A percentile compares a stretch with the other conserved stretches of the same genome.
These are phyloP conservation scores for Ottelia alismoides DNA, from an alignment of 106 monocot species.

Conservation along the genomic window DNA sequence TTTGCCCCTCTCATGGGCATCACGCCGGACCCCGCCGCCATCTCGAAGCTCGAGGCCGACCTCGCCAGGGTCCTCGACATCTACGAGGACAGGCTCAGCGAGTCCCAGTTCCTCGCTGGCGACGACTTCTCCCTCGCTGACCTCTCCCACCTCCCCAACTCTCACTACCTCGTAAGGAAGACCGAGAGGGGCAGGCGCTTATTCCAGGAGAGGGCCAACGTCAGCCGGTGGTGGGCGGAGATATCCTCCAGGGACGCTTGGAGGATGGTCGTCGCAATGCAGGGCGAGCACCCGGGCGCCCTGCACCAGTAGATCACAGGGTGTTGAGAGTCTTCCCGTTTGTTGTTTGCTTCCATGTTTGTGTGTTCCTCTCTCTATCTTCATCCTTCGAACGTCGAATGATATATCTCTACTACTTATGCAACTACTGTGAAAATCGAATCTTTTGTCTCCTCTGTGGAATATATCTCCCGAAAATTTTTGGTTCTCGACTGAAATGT, in stretches of 20 bases:
- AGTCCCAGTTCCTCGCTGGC: constrained; percentile 1
- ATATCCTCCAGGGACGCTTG: neutral
- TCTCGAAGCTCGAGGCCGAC: constrained; percentile 3
- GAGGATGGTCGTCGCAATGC: constrained; percentile 7
- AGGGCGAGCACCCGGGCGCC: constrained; percentile 1
- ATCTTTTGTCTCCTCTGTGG: too few relatives aligned
- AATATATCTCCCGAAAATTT: too few relatives aligned
- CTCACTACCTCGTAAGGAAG: constrained; percentile 4
- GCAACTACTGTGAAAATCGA: too few relatives aligned
- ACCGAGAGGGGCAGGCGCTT: neutral
- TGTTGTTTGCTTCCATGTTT: too few relatives aligned
- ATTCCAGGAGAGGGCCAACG: neutral
- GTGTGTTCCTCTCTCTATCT: too few relatives aligned
- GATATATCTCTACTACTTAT: too few relatives aligned
- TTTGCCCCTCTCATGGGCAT: too few relatives aligned
- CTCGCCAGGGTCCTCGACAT: constrained; percentile 4
- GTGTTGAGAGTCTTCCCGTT: too few relatives aligned
- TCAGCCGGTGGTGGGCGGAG: constrained; percentile 4
- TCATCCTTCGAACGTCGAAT: too few relatives aligned
- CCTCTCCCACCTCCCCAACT: constrained; percentile 9
- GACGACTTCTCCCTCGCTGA: constrained; percentile 4
- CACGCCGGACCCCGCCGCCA: too few relatives aligned
- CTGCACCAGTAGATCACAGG: too few relatives aligned
- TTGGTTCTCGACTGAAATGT: too few relatives aligned
- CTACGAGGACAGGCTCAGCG: constrained; percentile 4